Conservation (phyloP, 305 asterid genomes). For the Caryopteris hybrid region DNA sequence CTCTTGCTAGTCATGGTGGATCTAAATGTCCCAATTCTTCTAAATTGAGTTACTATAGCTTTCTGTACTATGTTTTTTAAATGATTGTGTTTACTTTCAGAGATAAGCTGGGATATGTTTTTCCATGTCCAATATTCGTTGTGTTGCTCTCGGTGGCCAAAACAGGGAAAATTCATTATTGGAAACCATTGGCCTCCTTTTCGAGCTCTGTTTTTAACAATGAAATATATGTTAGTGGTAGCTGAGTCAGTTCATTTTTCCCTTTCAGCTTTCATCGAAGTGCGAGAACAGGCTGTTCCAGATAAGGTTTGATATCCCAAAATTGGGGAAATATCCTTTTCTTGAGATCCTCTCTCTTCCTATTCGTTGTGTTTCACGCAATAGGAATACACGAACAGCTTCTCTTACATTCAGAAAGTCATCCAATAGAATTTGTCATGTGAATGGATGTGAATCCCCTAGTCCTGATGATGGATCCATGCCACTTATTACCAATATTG, state of each 20-base stretch:
- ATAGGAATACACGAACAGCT: constrained; percentile 44
- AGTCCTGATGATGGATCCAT: constrained; percentile 50
- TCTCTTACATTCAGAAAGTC: constrained; percentile 45
- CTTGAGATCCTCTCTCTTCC: constrained; percentile 52
- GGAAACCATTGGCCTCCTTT: constrained; percentile 9
- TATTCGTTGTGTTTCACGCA: constrained; percentile 79
- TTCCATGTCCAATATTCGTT: not conserved
- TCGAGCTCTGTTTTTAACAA: not conserved
- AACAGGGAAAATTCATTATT: not conserved
- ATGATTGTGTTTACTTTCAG: not conserved
- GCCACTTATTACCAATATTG: constrained; percentile 51
- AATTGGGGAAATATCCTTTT: constrained; percentile 58
- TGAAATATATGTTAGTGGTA: not conserved
- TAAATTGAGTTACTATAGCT: constrained; percentile 1
- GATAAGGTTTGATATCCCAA: constrained; percentile 58
- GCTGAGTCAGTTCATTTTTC: constrained; percentile 13
- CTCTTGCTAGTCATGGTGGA: not conserved
- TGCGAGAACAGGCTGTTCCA: constrained; percentile 76
- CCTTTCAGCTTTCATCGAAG: constrained; percentile 84
- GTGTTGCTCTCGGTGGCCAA: not conserved
- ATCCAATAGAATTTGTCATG: constrained; percentile 33
- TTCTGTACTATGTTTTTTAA: not conserved
- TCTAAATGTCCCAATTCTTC: not conserved
- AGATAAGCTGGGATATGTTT: not conserved
- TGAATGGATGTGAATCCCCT: constrained; percentile 49